Evolutionary conservation across 192 early-diverging fungal species (phyloP).

Genomic region (Lobulomyces angularis): DNA sequence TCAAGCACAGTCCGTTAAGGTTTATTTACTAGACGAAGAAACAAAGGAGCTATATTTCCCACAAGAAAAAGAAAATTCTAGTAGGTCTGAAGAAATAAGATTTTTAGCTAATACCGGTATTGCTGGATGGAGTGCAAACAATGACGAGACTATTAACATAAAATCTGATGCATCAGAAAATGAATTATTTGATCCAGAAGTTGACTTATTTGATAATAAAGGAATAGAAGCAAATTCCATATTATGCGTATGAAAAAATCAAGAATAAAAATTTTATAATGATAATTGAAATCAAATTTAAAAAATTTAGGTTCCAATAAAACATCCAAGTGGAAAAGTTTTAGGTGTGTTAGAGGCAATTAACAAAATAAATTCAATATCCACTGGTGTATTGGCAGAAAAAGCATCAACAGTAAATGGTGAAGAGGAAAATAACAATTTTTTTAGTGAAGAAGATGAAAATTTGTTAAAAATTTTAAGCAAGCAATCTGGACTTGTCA

Average conservation of each 20-base stretch:
- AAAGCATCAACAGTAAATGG: no score
- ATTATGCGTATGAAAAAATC: no score
- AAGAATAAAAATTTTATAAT: no score
- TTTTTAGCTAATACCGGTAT: slow-evolving; percentile 24
- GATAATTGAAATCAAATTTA: no score
- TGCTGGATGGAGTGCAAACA: slow-evolving; percentile 24
- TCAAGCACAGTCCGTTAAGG: slow-evolving; percentile 14
- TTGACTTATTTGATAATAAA: slow-evolving; percentile 17
- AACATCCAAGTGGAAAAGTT: slow-evolving; percentile 13
- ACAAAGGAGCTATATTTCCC: slow-evolving; percentile 20
- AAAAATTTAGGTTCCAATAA: no score
- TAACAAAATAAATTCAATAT: slow-evolving; percentile 21
- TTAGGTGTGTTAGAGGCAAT: slow-evolving; percentile 29
- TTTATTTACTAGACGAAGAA: slow-evolving; percentile 27
- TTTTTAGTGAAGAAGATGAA: slow-evolving; percentile 29
- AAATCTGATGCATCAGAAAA: slow-evolving; percentile 22
- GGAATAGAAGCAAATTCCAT: slow-evolving; percentile 10
- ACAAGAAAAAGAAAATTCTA: slow-evolving; percentile 15
- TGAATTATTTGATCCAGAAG: slow-evolving; percentile 20
- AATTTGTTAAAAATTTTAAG: slow-evolving; percentile 17
- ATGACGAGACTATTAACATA: slow-evolving; percentile 21
- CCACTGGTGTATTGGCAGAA: no score
- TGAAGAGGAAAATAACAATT: slow-evolving; percentile 2
- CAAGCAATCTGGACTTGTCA: slow-evolving; percentile 15
- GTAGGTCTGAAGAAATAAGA: slow-evolving; percentile 3